Evolutionary conservation across 139 green algal species (phyloP), one percentile per base, ranked within the genome.

Genomic region (Ettlia oleoabundans): DNA sequence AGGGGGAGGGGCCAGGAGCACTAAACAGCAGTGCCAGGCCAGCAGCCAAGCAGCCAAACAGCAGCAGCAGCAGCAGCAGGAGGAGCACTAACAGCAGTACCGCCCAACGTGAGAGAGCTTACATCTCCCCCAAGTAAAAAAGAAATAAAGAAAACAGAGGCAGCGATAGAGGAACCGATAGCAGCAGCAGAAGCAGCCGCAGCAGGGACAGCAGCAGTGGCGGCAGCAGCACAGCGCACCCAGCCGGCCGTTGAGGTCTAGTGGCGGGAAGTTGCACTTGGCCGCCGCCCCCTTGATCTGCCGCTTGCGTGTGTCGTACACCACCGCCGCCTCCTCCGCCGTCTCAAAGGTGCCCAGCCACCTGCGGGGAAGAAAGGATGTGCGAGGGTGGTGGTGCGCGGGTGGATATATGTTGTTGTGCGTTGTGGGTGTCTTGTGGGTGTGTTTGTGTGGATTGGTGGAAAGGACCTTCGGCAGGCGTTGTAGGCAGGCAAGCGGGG

Each of bases 281-380:
- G 94, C 92, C 22, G 82, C 86, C 3, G 78, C 61, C 0, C 95
- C 95, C 2, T 95, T 86, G 75, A 97, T 97, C 71, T 95, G 88
- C 28, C 94, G 68, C 6, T 94, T 93, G 2, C 93, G 93, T 4
- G 85, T 86, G 86, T 98, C 95, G 73, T 98, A 98, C n/a, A 95
- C 94, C 13, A 89, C 72, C 1, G 94, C 94, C 22, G 94, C 94
- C 87, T 96, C 93, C 86, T 96, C 82, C 3, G 71, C 62, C 2
- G 63, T 86, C 76, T 98, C 94, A 87, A 95, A 98, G 9, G 94
- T 98, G 63, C 94, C 94, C 75, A 98, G 89, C 94, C 94, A 98
- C 79, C 77, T 83, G 77, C 9, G 6, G 2, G 30, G 40, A 2
- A 18, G 10, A 19, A 65, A 41, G n/a, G 41, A 24, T 22, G 55